A percentile compares a stretch with the other conserved stretches of the same genome.
These are phyloP conservation scores for Tillandsia leiboldiana DNA, from an alignment of 176 grass and related monocot species.

Conservation along the genomic window DNA sequence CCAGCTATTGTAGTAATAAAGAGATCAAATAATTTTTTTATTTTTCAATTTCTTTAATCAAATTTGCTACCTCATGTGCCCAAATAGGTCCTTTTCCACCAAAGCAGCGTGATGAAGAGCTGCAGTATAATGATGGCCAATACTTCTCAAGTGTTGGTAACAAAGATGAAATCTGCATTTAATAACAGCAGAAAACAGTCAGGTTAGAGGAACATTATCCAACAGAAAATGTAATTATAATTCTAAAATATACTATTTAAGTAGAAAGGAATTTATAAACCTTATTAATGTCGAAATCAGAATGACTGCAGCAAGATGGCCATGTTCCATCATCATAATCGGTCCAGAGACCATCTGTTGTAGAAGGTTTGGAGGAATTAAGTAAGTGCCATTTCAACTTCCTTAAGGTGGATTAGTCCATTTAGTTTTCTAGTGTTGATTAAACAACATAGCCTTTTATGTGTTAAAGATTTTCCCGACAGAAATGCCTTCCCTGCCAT, in stretches of 20 bases:
- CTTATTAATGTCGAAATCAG: slow-evolving; percentile 65
- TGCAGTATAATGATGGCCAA: slow-evolving; percentile 45
- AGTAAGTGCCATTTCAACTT: background rate
- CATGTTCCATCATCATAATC: slow-evolving; percentile 65
- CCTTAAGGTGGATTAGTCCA: background rate
- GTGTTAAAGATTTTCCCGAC: background rate
- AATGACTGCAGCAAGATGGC: slow-evolving; percentile 70
- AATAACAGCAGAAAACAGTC: slow-evolving; percentile 11
- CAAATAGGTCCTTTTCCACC: slow-evolving; percentile 68
- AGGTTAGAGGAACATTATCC: background rate
- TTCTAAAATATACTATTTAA: background rate
- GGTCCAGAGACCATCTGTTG: slow-evolving; percentile 76
- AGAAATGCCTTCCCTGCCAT: background rate
- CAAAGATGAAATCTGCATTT: slow-evolving; percentile 51
- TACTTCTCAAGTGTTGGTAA: slow-evolving; percentile 58
- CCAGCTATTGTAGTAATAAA: background rate
- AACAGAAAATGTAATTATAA: background rate
- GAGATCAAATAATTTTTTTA: background rate
- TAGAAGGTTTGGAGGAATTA: slow-evolving; percentile 9
- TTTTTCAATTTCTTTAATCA: slow-evolving; percentile 1
- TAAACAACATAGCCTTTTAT: background rate
- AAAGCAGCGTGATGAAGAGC: slow-evolving; percentile 61
- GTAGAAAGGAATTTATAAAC: slow-evolving; percentile 8
- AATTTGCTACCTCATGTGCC: slow-evolving; percentile 66
- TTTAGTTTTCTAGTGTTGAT: background rate